These are phyloP conservation scores for Chlorella ohadii DNA, from an alignment of 139 green algal species.

Conservation along the genomic window DNA sequence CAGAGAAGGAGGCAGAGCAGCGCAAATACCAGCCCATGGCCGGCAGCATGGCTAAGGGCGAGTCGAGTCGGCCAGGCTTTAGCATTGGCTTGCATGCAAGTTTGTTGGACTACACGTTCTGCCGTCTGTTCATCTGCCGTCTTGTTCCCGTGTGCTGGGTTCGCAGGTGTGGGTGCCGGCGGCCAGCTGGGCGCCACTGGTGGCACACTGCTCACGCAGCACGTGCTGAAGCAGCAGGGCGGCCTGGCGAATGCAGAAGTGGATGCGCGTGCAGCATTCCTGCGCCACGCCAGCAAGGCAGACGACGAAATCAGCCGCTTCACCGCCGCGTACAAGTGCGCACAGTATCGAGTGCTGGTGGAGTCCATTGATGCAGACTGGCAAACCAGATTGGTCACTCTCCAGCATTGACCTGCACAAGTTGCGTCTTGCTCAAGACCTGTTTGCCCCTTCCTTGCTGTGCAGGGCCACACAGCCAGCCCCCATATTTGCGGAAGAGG, in stretches of 20 bases:
- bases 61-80: background rate
- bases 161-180: slow-evolving; percentile 54
- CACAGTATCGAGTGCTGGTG: too few species aligned
- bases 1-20: slow-evolving; percentile 43
- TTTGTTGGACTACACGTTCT: too few species aligned
- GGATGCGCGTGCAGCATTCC: slow-evolving; percentile 72
- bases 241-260: slow-evolving; percentile 68
- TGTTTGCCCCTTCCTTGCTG: too few species aligned
- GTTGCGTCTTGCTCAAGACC: too few species aligned
- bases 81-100: too few species aligned
- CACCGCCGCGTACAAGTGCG: slow-evolving; percentile 71
- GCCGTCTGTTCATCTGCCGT: too few species aligned
- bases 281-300: slow-evolving; percentile 71
- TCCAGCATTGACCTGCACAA: too few species aligned
- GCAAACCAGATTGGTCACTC: too few species aligned
- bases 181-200: slow-evolving; percentile 79
- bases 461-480: slow-evolving; percentile 77
- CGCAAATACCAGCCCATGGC: slow-evolving; percentile 47
- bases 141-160: too few species aligned
- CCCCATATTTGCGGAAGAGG: slow-evolving; percentile 74
- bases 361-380: too few species aligned
- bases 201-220: slow-evolving; percentile 88
- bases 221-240: slow-evolving; percentile 85
- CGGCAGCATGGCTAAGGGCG: slow-evolving; percentile 4
- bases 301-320: slow-evolving; percentile 64